Percentiles rank a stretch among this genome's conserved stretches.
Conservation (phyloP, 1,284 basidiomycete genomes). For the Phlebopus sp. region DNA sequence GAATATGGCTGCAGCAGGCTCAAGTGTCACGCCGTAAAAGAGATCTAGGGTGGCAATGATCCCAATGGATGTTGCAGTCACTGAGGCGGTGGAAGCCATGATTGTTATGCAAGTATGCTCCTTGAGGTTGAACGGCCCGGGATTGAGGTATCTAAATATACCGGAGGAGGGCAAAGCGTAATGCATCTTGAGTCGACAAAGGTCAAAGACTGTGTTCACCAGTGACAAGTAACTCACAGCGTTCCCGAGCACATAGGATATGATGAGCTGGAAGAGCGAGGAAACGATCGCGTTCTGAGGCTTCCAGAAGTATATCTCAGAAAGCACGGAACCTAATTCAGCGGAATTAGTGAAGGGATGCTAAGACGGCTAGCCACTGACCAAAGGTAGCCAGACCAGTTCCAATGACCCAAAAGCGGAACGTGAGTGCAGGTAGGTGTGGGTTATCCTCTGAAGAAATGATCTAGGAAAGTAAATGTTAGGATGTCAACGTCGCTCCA, state of each 20-base stretch:
- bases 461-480: constrained; percentile 4
- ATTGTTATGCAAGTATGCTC: constrained; percentile 57
- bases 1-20: constrained; percentile 51
- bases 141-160: constrained; percentile 49
- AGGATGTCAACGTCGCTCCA: not conserved
- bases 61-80: constrained; percentile 55
- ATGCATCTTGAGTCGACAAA: constrained; percentile 16
- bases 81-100: constrained; percentile 57
- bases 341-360: not conserved
- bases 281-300: constrained; percentile 57
- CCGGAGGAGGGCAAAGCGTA: constrained; percentile 40
- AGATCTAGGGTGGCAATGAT: constrained; percentile 54
- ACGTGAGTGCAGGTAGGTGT: constrained; percentile 10
- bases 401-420: constrained; percentile 16
- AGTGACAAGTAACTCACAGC: constrained; percentile 42
- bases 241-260: constrained; percentile 59
- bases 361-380: not conserved
- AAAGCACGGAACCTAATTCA: constrained; percentile 31
- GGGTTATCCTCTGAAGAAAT: constrained; percentile 14
- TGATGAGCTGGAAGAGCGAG: constrained; percentile 57
- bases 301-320: constrained; percentile 56
- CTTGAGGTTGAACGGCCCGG: constrained; percentile 58
- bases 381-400: constrained; percentile 13
- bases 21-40: constrained; percentile 39
- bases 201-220: constrained; percentile 9